Base-by-base conservation (phyloP, 805 yeast genomes). In the Zygosaccharomyces pseudorouxii region DNA sequence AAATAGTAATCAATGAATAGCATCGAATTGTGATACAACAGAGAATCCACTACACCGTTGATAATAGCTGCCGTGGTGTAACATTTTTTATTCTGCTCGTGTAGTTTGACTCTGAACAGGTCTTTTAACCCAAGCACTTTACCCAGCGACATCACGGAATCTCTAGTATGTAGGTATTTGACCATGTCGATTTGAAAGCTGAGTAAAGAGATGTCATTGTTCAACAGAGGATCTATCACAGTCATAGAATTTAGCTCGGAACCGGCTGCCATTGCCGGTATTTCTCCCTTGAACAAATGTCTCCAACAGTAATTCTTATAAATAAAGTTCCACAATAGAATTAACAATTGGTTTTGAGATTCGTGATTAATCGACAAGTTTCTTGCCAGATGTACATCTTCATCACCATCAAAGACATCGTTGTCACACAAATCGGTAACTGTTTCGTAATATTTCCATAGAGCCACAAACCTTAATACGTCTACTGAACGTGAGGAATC, bases 291-390 rank as follows among this genome's bases (percentile, higher is more conserved):
- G 22, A 56, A 54, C 19, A 59, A 40, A 46, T 62, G 65, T 42
- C 67, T 61, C 61, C 63, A 60, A 35, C 58, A 57, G 39, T 63
- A 63, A 40, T 60, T 60, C 47, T 57, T 62, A 33, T 51, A 57
- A 25, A 61, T 62, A 33, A 57, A 60, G 42, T 63, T 62, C 67
- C 67, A 63, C 16, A 58, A 38, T 20, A 52, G 29, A 28, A 60
- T 57, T 19, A 38, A 38, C 14, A 48, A 30, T 22, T 56, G 57
- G 46, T 61, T 51, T 22, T 56, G 55, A n/a, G 53, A 51, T 44
- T 63, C 68, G 39, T 57, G 59, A 35, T 63, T 62, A 38, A 63
- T 43, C 3, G 66, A 55, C 20, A 57, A 46, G 19, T 55, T 51
- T 14, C 60, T 42, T n/a, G 64, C 65, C 38, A 58, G 41, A 42